A percentile compares a stretch with the other conserved stretches of the same genome.
phyloP scores from a whole-genome alignment of 2,329 filamentous ascomycete genomes.

The Clarireedia sp. region DNA sequence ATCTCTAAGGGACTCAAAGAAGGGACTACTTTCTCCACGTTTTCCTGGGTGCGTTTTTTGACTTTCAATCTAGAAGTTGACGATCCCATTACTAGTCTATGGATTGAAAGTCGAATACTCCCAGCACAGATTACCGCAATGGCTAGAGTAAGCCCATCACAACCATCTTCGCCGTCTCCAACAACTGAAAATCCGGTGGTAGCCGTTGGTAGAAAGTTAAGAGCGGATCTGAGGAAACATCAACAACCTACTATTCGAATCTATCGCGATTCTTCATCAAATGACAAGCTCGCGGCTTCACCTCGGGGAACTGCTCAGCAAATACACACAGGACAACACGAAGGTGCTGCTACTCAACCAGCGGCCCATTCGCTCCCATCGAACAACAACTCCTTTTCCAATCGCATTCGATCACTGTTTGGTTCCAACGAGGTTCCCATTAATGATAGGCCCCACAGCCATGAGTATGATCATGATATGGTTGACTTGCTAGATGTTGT shows the following conservation, averaged over 20 bases:
- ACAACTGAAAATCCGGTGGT: slow-evolving; percentile 20
- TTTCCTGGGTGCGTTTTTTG: too few species aligned
- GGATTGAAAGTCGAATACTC: not conserved
- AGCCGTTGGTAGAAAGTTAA: slow-evolving; percentile 22
- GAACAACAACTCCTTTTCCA: slow-evolving; percentile 10
- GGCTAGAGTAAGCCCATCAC: slow-evolving; percentile 10
- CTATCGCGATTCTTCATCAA: slow-evolving; percentile 14
- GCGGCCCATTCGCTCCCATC: not conserved
- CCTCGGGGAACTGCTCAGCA: not conserved
- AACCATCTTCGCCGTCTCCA: slow-evolving; percentile 9
- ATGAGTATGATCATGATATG: slow-evolving; percentile 52
- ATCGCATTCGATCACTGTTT: slow-evolving; percentile 17
- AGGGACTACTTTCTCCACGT: not conserved
- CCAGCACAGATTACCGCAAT: not conserved
- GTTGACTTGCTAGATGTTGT: slow-evolving; percentile 64
- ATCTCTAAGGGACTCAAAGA: not conserved
- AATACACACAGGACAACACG: not conserved
- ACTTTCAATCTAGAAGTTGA: not conserved
- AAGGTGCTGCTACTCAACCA: not conserved
- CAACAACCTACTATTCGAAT: slow-evolving; percentile 23
- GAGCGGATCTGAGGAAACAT: slow-evolving; percentile 15
- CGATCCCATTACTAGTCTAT: not conserved
- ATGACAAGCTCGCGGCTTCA: not conserved
- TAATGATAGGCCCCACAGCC: slow-evolving; percentile 9
- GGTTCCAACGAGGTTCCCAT: slow-evolving; percentile 3